Base-by-base conservation (phyloP, 768 basidiomycete genomes). In the Rhodotorula diobovata region DNA sequence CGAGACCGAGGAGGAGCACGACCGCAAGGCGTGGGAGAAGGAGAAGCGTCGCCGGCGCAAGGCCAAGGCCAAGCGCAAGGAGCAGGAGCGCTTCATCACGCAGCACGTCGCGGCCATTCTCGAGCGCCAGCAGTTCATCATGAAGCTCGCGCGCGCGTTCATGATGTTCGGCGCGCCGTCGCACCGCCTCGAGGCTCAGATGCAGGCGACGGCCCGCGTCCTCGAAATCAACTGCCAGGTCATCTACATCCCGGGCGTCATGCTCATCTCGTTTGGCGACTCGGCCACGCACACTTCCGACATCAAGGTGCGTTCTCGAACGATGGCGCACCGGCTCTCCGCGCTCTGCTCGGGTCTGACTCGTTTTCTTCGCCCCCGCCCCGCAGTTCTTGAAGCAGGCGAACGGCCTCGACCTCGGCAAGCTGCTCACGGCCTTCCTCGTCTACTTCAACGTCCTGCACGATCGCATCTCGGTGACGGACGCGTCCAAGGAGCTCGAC, bases 261-360 rank as follows among this genome's bases (percentile, higher is more conserved):
- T 90, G 81, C 84, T 93, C 45, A 85, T 93, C 78, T 87, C 88
- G 56, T 93, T 94, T 77, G 89, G 90, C 75, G 92, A 94, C 80
- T 82, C 82, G 34, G 82, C 86, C 6, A 92, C 91, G 4, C 88
- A 90, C 63, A 93, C 90, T 10, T 88, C 87, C 75, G 88, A 87
- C 76, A 85, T 91, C 79, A 90, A 89, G 81, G 85, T 91, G 77
- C 58, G 53, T 14, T 1, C 10, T 23, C 18, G 14, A 18, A 3
- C 41, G 30, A 4, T 43, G 16, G 4, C 7, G 2, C 30, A 23
- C 43, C n/a, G n/a, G n/a, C n/a, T n/a, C n/a, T n/a, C n/a, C 86
- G 85, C 25, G 9, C 15, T 15, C 16, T 41, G 30, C 45, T 57
- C 3, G 14, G 28, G 7, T 12, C 14, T 43, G 12, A 12, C 41